Conservation (phyloP, 768 basidiomycete species). For the Lactarius sanguifluus region DNA sequence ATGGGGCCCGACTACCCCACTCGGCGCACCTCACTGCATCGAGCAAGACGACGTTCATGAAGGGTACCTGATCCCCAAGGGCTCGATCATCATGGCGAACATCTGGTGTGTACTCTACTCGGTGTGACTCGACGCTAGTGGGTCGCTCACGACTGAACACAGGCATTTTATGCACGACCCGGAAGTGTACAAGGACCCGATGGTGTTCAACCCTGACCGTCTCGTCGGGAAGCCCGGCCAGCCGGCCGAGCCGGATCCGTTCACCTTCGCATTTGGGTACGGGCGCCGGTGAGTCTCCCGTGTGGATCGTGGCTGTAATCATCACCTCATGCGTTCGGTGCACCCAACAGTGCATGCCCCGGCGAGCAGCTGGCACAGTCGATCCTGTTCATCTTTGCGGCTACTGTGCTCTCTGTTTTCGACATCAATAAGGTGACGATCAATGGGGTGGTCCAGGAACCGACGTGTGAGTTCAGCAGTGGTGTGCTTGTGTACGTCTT, state of each 20-base stretch:
- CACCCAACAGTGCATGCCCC: conserved; percentile 24
- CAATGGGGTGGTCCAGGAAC: conserved; percentile 28
- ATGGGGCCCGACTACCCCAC: conserved; percentile 31
- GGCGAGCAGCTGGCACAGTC: conserved; percentile 29
- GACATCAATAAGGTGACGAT: conserved; percentile 24
- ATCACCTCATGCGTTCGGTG: background rate
- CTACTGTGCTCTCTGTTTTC: conserved; percentile 30
- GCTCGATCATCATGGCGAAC: conserved; percentile 39
- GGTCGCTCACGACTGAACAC: background rate
- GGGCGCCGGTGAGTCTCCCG: conserved; percentile 31
- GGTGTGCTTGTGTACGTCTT: conserved; percentile 26
- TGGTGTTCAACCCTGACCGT: conserved; percentile 35
- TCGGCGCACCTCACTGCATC: conserved; percentile 38
- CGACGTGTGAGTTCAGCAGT: conserved; percentile 22
- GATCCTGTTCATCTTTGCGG: conserved; percentile 27
- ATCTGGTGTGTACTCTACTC: conserved; percentile 33
- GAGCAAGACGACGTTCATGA: conserved; percentile 41
- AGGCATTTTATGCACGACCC: conserved; percentile 37
- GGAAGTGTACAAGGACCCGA: conserved; percentile 34
- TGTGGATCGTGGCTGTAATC: background rate
- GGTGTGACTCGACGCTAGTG: background rate
- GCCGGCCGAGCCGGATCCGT: conserved; percentile 30
- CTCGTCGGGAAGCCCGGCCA: conserved; percentile 30
- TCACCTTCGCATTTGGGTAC: conserved; percentile 32
- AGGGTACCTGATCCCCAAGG: conserved; percentile 42